Percentiles rank a stretch among this genome's conserved stretches.
These are phyloP conservation scores for Termitomyces sp. DNA, from an alignment of 768 basidiomycete species.

Conservation along the genomic window DNA sequence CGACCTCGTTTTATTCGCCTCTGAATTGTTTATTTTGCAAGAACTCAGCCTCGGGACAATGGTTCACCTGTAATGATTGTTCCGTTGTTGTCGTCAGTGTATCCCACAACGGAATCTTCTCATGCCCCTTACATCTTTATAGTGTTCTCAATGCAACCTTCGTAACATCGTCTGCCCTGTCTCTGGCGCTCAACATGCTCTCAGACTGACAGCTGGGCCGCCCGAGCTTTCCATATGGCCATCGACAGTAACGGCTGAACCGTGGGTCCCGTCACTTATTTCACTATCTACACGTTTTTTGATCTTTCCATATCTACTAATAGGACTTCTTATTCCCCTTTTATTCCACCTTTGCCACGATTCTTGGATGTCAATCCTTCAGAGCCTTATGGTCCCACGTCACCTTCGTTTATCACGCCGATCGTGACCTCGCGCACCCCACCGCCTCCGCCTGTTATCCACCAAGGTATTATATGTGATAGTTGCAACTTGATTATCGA, in stretches of 20 bases:
- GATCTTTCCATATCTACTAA: background rate
- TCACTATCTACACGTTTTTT: background rate
- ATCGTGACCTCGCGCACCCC: slow-evolving; percentile 1
- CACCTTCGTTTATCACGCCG: background rate
- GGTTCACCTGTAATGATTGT: background rate
- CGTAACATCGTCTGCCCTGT: background rate
- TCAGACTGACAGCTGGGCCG: background rate
- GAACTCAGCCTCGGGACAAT: background rate
- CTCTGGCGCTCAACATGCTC: background rate
- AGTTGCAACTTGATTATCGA: slow-evolving; percentile 51
- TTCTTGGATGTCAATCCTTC: background rate
- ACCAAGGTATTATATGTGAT: slow-evolving; percentile 65
- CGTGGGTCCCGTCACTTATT: background rate
- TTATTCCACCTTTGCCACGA: background rate
- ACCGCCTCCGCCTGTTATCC: slow-evolving; percentile 37
- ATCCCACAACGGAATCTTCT: background rate
- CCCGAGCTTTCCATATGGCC: background rate
- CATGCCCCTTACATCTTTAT: background rate
- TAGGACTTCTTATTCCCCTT: background rate
- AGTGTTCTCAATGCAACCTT: background rate
- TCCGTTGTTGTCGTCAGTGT: background rate
- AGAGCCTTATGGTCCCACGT: background rate
- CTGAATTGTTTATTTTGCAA: background rate
- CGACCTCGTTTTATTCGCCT: background rate
- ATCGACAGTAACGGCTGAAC: background rate